phyloP scores from a whole-genome alignment of 2,329 filamentous ascomycete species.

The Colletotrichum incanum region DNA sequence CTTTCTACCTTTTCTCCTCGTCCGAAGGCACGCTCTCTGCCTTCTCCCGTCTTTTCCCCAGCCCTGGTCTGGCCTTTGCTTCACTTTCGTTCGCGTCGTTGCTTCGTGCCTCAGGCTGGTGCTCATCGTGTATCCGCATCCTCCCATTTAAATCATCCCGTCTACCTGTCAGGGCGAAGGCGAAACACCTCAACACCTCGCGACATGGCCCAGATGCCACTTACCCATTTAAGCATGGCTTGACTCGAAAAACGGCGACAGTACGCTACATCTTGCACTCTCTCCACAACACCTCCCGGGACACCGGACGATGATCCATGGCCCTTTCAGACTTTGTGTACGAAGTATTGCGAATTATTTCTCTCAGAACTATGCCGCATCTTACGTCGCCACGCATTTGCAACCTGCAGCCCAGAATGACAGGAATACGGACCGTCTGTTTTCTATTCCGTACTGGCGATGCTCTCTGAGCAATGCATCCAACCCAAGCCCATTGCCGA shows the following conservation, averaged over 20 bases:
- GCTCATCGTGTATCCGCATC: neutral
- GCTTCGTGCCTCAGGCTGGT: slow-evolving; percentile 23
- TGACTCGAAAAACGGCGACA: slow-evolving; percentile 42
- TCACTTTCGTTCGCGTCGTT: slow-evolving; percentile 16
- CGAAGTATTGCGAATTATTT: slow-evolving; percentile 32
- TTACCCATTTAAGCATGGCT: slow-evolving; percentile 37
- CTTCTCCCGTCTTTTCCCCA: slow-evolving; percentile 4
- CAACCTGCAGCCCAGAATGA: neutral
- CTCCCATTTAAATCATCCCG: slow-evolving; percentile 4
- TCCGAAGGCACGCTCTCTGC: slow-evolving; percentile 18
- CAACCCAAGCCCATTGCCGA: neutral
- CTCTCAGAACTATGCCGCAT: slow-evolving; percentile 26
- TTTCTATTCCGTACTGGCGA: slow-evolving; percentile 3
- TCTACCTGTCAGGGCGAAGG: slow-evolving; percentile 25
- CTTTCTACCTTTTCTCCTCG: slow-evolving; percentile 14
- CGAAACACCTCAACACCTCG: slow-evolving; percentile 38
- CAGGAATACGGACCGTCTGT: neutral
- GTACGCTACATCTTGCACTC: slow-evolving; percentile 24
- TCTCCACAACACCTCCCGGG: slow-evolving; percentile 28
- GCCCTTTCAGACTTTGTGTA: slow-evolving; percentile 32
- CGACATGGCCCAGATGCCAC: slow-evolving; percentile 34
- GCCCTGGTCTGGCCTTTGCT: slow-evolving; percentile 13
- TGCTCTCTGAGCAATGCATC: slow-evolving; percentile 5
- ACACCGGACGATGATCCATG: slow-evolving; percentile 42
- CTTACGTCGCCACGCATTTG: neutral